Evolutionary conservation across 768 basidiomycete species (phyloP).

Genomic region (Boletus barrowsii): DNA sequence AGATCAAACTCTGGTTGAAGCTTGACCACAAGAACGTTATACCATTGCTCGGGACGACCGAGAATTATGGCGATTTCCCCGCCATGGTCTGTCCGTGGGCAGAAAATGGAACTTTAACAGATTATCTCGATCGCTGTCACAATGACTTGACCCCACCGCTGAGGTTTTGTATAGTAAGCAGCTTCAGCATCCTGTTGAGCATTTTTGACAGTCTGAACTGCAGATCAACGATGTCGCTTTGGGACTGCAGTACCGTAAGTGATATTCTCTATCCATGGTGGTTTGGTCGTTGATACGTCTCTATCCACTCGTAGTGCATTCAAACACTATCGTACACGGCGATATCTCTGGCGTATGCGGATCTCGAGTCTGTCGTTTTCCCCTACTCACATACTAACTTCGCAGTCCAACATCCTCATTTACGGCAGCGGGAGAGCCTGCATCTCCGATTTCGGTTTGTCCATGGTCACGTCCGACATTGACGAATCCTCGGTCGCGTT

Average conservation of each 20-base stretch:
- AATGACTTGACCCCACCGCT: constrained; percentile 9
- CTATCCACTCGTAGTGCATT: constrained; percentile 18
- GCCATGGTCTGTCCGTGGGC: constrained; percentile 36
- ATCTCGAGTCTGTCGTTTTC: neutral
- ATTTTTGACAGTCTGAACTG: neutral
- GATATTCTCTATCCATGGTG: neutral
- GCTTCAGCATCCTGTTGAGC: neutral
- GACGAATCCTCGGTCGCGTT: constrained; percentile 33
- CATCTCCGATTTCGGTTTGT: constrained; percentile 48
- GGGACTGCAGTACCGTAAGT: constrained; percentile 27
- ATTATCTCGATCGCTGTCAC: constrained; percentile 18
- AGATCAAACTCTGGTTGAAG: constrained; percentile 30
- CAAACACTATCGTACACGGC: constrained; percentile 19
- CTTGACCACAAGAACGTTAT: constrained; percentile 31
- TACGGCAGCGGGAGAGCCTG: constrained; percentile 39
- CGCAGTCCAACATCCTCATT: constrained; percentile 45
- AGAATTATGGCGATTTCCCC: constrained; percentile 27
- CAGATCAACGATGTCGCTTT: constrained; percentile 27
- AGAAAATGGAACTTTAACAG: constrained; percentile 26
- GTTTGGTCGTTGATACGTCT: neutral
- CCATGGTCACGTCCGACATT: constrained; percentile 36
- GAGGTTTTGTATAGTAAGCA: constrained; percentile 17
- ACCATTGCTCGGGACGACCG: constrained; percentile 27
- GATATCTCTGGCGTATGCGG: constrained; percentile 29
- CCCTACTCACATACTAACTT: neutral